Evolutionary conservation across 176 grass and related monocot genomes (phyloP).

Genomic region (Avena eriantha): DNA sequence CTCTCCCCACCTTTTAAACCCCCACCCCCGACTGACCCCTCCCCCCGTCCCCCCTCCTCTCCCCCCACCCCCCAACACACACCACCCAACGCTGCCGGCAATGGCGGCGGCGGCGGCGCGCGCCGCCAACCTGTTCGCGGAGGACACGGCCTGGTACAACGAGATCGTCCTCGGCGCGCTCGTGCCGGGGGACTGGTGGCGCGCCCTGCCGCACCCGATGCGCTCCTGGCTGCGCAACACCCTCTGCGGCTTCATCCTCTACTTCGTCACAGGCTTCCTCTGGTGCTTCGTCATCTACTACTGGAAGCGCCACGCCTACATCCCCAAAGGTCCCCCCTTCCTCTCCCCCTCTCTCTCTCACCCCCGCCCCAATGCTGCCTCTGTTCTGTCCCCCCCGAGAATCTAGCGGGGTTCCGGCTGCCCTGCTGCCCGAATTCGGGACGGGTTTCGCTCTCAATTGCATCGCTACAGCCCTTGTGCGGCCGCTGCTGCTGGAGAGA

Average conservation of each 20-base stretch:
- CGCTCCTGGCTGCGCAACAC: slow-evolving; percentile 97
- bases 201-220: slow-evolving; percentile 66
- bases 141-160: slow-evolving; percentile 86
- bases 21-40: neutral
- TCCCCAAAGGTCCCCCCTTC: slow-evolving; percentile 75
- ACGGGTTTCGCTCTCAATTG: neutral
- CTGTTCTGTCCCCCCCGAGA: neutral
- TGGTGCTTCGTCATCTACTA: slow-evolving; percentile 98
- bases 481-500: neutral
- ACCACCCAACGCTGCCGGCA: slow-evolving; percentile 35
- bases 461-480: neutral
- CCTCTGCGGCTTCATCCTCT: slow-evolving; percentile 68
- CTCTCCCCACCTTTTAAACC: neutral
- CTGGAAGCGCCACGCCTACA: slow-evolving; percentile 88
- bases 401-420: neutral
- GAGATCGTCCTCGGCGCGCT: slow-evolving; percentile 68
- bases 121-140: slow-evolving; percentile 54
- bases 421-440: neutral
- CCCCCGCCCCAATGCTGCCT: neutral
- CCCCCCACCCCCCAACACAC: neutral
- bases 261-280: slow-evolving; percentile 81
- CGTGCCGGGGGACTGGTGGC: slow-evolving; percentile 66
- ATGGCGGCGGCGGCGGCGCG: slow-evolving; percentile 48
- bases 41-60: neutral
- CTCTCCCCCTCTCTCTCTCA: neutral